A percentile compares a stretch with the other conserved stretches of the same genome.
These are phyloP conservation scores for Willaertia magna DNA, from an alignment of 208 protist species.

Conservation along the genomic window DNA sequence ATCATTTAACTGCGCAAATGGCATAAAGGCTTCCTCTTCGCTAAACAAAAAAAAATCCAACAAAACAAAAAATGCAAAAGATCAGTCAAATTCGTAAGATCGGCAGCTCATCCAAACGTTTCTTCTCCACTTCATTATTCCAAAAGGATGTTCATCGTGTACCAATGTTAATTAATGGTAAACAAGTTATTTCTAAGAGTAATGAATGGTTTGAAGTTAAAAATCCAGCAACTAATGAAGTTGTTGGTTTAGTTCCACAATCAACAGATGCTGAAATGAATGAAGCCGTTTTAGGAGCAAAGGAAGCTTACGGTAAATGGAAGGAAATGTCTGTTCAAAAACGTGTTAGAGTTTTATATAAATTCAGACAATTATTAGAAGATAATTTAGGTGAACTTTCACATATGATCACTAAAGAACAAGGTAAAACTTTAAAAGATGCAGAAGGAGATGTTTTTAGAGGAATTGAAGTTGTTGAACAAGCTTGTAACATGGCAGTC, in stretches of 20 bases:
- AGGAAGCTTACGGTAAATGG: constrained; percentile 44
- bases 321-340: constrained; percentile 40
- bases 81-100: no score
- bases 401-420: constrained; percentile 53
- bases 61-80: no score
- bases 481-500: constrained; percentile 44
- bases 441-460: constrained; percentile 70
- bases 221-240: constrained; percentile 58
- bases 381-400: constrained; percentile 51
- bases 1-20: no score
- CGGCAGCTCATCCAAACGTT: neutral
- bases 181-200: constrained; percentile 50
- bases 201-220: constrained; percentile 44
- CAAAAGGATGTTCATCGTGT: constrained; percentile 10
- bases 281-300: constrained; percentile 35
- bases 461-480: constrained; percentile 78
- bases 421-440: constrained; percentile 70
- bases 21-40: no score
- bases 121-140: neutral
- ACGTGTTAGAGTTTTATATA: constrained; percentile 49
- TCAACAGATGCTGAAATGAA: constrained; percentile 58
- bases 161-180: constrained; percentile 60
- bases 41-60: no score
- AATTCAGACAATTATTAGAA: constrained; percentile 49
- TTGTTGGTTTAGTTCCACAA: constrained; percentile 48